Base-by-base conservation (phyloP, 495 filamentous ascomycete species). In the Neurospora sublineolata region DNA sequence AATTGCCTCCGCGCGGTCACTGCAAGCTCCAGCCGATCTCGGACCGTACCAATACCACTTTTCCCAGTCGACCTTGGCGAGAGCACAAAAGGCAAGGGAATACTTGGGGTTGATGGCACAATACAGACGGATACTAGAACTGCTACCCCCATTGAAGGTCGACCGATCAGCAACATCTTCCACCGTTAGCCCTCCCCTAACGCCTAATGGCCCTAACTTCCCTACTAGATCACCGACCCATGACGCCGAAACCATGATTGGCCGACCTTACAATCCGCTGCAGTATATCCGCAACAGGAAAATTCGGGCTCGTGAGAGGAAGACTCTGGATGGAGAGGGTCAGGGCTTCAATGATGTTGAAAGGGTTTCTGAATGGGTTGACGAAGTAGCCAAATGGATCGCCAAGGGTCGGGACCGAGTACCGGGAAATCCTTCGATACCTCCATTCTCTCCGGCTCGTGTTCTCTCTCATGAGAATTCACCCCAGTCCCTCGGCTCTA, bases 241-340 rank as follows among this genome's bases (percentile, higher is more conserved):
- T 44, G 76, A 77, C 2, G 39, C 68, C 4, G 73, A 77, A 12
- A 27, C 75, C 37, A 68, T 69, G 7, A 74, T 88, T 41, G 88
- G 89, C 36, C 87, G 94, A 68, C 75, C 78, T 1, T 97, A 97
- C 75, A 94, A 97, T 77, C 94, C 93, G 6, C 83, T 97, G 30
- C 94, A 97, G 76, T 90, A 89, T 75, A 90, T 97, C 68, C 88
- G 94, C 23, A 97, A 97, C 75, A 86, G 94, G 30, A 91, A 92
- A 73, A 85, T 94, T 5, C 86, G 94, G 68, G 89, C 90, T 69
- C 85, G 92, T 36, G 91, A 93, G 78, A 84, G 90, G 38, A 88
- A 87, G 71, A 78, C 85, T 0, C 88, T 96, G 41, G 88, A 94
- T 75, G 85, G 89, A 18, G 88, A 91, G 60, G 83, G 85, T n/a